Percentiles rank a stretch among this genome's conserved stretches.
These are phyloP conservation scores for Stephanodiscus triporus DNA, from an alignment of 108 stramenopile species.

Conservation along the genomic window DNA sequence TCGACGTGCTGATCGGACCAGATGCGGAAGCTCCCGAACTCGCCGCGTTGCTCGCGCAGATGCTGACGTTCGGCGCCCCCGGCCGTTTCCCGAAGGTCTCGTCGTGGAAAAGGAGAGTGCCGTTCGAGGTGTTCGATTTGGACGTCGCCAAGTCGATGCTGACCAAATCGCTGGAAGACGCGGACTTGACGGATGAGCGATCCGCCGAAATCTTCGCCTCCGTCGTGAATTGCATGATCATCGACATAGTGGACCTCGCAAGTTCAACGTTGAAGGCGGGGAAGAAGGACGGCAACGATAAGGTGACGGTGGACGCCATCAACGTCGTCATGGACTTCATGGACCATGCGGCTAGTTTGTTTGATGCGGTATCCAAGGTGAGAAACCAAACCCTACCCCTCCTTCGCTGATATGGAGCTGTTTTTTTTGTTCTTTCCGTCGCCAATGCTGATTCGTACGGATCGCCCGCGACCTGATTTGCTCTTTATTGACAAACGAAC, in stretches of 20 bases:
- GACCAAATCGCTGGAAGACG: slow-evolving; percentile 39
- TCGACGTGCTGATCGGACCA: slow-evolving; percentile 54
- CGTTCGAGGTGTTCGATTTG: slow-evolving; percentile 66
- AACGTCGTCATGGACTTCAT: slow-evolving; percentile 87
- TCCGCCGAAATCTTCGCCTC: slow-evolving; percentile 86
- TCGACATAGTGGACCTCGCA: slow-evolving; percentile 88
- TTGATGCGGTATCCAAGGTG: slow-evolving; percentile 77
- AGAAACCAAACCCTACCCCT: not conserved
- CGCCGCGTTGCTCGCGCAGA: slow-evolving; percentile 69
- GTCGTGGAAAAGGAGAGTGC: slow-evolving; percentile 68
- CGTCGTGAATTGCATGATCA: slow-evolving; percentile 90
- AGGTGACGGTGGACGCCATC: slow-evolving; percentile 72
- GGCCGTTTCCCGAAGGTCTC: slow-evolving; percentile 78
- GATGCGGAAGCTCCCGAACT: slow-evolving; percentile 74
- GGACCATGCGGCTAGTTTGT: slow-evolving; percentile 83
- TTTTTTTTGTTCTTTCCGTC: not conserved
- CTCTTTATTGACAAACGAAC: not conserved
- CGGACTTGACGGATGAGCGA: slow-evolving; percentile 64
- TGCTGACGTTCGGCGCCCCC: slow-evolving; percentile 87
- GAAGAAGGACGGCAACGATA: slow-evolving; percentile 62
- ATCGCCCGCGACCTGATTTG: not conserved
- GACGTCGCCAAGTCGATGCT: slow-evolving; percentile 67
- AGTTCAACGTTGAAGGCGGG: slow-evolving; percentile 77
- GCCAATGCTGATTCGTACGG: not conserved
- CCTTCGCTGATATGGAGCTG: not conserved